A percentile compares a stretch with the other conserved stretches of the same genome.
Conservation (phyloP, 768 basidiomycete genomes). For the Mycena floridula region DNA sequence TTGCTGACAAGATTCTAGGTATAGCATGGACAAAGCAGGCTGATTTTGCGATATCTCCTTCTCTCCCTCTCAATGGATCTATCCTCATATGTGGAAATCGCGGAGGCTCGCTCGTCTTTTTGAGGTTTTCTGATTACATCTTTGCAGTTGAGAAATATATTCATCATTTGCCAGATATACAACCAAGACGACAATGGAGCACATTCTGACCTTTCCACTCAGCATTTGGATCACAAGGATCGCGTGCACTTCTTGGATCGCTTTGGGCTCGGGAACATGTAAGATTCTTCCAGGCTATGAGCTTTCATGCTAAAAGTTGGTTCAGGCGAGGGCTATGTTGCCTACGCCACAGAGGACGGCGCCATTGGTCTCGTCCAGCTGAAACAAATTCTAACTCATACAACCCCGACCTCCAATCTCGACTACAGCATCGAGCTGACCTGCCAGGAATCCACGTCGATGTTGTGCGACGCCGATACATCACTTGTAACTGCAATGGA, state of each 20-base stretch:
- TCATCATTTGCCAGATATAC: slow-evolving; percentile 7
- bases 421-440: slow-evolving; percentile 26
- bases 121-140: slow-evolving; percentile 35
- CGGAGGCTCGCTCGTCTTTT: slow-evolving; percentile 58
- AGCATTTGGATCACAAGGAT: slow-evolving; percentile 62
- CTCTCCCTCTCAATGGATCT: slow-evolving; percentile 49
- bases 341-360: slow-evolving; percentile 56
- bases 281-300: slow-evolving; percentile 8
- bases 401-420: slow-evolving; percentile 21
- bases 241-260: slow-evolving; percentile 53
- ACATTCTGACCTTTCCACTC: slow-evolving; percentile 32
- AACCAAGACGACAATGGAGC: slow-evolving; percentile 20
- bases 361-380: slow-evolving; percentile 50
- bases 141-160: background rate
- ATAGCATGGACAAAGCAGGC: slow-evolving; percentile 65
- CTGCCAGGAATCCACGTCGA: slow-evolving; percentile 15
- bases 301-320: background rate
- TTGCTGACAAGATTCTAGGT: slow-evolving; percentile 32
- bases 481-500: slow-evolving; percentile 43
- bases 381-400: slow-evolving; percentile 30
- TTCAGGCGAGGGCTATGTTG: slow-evolving; percentile 52
- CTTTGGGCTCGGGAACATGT: slow-evolving; percentile 33
- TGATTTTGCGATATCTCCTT: slow-evolving; percentile 46
- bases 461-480: slow-evolving; percentile 32
- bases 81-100: slow-evolving; percentile 63